phyloP scores from a whole-genome alignment of 306 rosid genomes.

The Begonia loranthoides region DNA sequence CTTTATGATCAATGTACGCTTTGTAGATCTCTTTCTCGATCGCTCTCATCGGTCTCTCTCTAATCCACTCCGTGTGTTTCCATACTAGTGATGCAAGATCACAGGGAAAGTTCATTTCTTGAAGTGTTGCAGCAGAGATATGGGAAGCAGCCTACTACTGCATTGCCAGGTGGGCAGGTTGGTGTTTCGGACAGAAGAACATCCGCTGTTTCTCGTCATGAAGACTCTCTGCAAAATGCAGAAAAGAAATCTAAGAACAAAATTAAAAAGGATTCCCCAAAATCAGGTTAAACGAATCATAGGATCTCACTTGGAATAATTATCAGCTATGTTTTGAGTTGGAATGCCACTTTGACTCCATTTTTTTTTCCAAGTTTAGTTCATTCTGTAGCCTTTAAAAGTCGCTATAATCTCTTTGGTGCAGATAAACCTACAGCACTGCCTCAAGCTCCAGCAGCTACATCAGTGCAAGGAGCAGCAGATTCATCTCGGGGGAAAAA shows the following conservation, averaged over 20 bases:
- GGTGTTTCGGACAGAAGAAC: constrained; percentile 29
- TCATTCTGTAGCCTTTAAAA: constrained; percentile 1
- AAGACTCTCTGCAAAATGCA: constrained; percentile 16
- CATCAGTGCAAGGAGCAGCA: constrained; percentile 21
- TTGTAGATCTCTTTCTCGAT: constrained; percentile 5
- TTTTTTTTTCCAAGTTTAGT: neutral
- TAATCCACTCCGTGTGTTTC: constrained; percentile 12
- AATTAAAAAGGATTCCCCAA: constrained; percentile 26
- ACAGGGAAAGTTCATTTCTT: constrained; percentile 33
- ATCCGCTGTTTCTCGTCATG: constrained; percentile 25
- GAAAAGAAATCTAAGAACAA: constrained; percentile 26
- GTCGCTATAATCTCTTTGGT: constrained; percentile 12
- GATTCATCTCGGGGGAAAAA: constrained; percentile 47
- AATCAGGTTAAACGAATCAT: constrained; percentile 22
- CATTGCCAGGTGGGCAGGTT: constrained; percentile 23
- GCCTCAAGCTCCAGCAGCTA: constrained; percentile 25
- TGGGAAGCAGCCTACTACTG: constrained; percentile 26
- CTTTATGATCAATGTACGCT: constrained; percentile 55
- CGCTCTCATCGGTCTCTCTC: constrained; percentile 5
- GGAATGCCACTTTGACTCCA: too few species aligned
- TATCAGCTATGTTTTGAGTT: too few species aligned
- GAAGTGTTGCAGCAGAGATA: constrained; percentile 50
- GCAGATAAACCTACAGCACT: constrained; percentile 37
- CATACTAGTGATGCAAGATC: constrained; percentile 53
- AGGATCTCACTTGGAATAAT: too few species aligned